A percentile compares a stretch with the other conserved stretches of the same genome.
Evolutionary conservation across 352 stramenopile species (phyloP).

Genomic region (Aphanomyces euteiches): DNA sequence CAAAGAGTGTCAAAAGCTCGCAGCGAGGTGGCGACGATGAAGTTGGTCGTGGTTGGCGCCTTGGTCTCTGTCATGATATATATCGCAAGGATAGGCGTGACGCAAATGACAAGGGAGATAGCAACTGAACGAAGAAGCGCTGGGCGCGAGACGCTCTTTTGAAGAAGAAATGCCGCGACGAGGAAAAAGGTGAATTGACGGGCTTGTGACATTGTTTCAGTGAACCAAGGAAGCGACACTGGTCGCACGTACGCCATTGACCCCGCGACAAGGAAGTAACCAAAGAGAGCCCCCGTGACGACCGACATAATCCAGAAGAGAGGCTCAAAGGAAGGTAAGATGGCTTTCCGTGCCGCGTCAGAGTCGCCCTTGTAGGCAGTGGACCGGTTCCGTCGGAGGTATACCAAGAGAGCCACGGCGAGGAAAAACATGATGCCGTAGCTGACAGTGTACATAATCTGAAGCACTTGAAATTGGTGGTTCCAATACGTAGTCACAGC

Average conservation of each 20-base stretch:
- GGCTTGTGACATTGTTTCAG: constrained; percentile 29
- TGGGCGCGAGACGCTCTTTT: constrained; percentile 31
- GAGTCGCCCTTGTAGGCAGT: constrained; percentile 48
- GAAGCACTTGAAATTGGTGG: constrained; percentile 37
- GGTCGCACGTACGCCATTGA: neutral
- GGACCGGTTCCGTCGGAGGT: constrained; percentile 56
- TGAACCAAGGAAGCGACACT: constrained; percentile 26
- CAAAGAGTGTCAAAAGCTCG: neutral
- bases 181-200: constrained; percentile 31
- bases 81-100: constrained; percentile 2
- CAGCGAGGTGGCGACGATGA: neutral
- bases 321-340: constrained; percentile 63
- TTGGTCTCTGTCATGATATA: neutral
- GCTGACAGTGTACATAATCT: constrained; percentile 43
- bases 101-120: constrained; percentile 19
- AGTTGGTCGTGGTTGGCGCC: neutral
- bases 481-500: neutral
- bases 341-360: constrained; percentile 50
- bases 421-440: constrained; percentile 50
- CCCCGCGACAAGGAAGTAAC: constrained; percentile 35
- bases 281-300: constrained; percentile 39
- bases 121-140: constrained; percentile 19
- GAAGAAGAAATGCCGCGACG: constrained; percentile 28
- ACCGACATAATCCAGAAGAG: constrained; percentile 50
- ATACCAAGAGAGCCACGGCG: constrained; percentile 42